Evolutionary conservation across 2,329 filamentous ascomycete genomes (phyloP).

Genomic region (Amylocarpus encephaloides): DNA sequence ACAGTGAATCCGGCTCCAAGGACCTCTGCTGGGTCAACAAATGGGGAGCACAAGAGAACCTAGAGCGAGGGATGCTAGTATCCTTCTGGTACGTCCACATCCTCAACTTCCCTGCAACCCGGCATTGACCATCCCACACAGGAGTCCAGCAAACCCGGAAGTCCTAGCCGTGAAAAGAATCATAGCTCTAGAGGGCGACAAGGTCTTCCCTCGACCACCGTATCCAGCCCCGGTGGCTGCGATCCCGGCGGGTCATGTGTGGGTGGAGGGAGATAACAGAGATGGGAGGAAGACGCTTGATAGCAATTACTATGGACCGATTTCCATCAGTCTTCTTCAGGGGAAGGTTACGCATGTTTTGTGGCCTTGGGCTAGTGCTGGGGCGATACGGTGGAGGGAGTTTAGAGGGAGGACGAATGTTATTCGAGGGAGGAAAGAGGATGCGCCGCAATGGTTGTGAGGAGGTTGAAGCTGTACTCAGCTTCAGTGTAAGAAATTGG

Average conservation of each 20-base stretch:
- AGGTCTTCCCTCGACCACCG: conserved; percentile 58
- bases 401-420: conserved; percentile 37
- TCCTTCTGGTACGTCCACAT: conserved; percentile 51
- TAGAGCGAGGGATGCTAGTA: conserved; percentile 69
- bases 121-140: conserved; percentile 30
- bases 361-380: conserved; percentile 57
- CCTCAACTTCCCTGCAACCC: background rate
- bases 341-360: conserved; percentile 69
- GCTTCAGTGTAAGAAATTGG: no score
- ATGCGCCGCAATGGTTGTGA: conserved; percentile 12
- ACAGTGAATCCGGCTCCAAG: conserved; percentile 45
- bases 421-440: conserved; percentile 27
- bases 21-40: conserved; percentile 57
- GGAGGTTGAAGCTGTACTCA: no score
- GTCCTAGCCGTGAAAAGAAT: conserved; percentile 73
- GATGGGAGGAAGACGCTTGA: conserved; percentile 64
- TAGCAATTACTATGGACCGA: conserved; percentile 85
- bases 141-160: conserved; percentile 66
- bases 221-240: conserved; percentile 50
- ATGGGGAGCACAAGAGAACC: conserved; percentile 47
- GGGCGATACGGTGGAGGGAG: conserved; percentile 53
- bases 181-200: conserved; percentile 73
- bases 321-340: conserved; percentile 67
- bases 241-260: conserved; percentile 80
- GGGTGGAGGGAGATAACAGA: conserved; percentile 78